phyloP scores from a whole-genome alignment of 257 asterid genomes.

The Solanum lycopersicoides region DNA sequence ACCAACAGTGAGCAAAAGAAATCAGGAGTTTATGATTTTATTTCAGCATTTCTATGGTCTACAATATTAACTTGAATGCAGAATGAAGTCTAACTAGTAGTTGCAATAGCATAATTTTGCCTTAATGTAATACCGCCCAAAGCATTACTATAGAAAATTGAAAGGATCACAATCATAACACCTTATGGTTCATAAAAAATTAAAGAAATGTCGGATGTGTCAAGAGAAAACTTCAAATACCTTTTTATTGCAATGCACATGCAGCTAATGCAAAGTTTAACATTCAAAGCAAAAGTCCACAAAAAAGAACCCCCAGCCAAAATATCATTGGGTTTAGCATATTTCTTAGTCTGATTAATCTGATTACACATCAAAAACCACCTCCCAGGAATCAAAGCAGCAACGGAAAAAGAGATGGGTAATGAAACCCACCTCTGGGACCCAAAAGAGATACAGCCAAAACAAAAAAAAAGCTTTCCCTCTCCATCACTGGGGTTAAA shows the following conservation, averaged over 20 bases:
- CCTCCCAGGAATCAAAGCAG: not conserved
- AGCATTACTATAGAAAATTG: not conserved
- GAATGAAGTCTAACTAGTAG: not conserved
- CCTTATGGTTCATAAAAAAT: not conserved
- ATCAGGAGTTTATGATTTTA: not conserved
- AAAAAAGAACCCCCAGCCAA: not conserved
- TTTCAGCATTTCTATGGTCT: not conserved
- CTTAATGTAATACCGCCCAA: not conserved
- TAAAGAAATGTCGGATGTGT: not conserved
- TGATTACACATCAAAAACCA: not conserved
- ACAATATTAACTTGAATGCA: not conserved
- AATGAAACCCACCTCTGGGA: not conserved
- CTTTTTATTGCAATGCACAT: not conserved
- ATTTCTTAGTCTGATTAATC: not conserved
- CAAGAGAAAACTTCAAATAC: not conserved
- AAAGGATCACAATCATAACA: not conserved
- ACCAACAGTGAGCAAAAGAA: not conserved
- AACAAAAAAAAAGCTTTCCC: not conserved
- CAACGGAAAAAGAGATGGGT: not conserved
- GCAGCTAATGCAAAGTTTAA: not conserved
- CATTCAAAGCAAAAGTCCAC: not conserved
- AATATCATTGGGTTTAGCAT: not conserved
- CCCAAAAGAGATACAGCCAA: not conserved
- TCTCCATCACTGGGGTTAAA: not conserved
- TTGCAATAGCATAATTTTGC: not conserved